Base-by-base conservation (phyloP, 441 rosid genomes). In the Bocquillonia castaneifolia region DNA sequence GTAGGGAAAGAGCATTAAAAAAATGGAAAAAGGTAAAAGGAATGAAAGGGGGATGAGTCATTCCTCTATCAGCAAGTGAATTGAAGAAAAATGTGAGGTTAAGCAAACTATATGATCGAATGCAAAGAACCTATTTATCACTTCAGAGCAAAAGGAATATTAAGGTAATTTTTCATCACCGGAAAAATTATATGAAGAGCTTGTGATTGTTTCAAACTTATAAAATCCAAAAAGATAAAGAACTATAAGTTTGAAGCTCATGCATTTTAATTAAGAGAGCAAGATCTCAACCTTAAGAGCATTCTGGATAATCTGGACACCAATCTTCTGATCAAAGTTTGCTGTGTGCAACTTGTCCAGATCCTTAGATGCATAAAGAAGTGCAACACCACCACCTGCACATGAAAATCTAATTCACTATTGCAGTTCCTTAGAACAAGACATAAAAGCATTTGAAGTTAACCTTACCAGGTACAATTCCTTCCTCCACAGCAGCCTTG, bases 401-500 rank as follows among this genome's bases (percentile, higher is more conserved):
- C 22, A n/a, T 63, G 45, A 7, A 55, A 50, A 12, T 47, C 23
- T 17, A 18, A 26, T 14, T 37, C 29, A 37, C 6, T 10, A 39
- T 10, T 37, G 64, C 23, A 36, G 4, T 10, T 20, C 14, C 57
- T 54, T 31, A 31, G 10, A 17, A 31, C 20, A 40, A 17, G 26
- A 13, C 2, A 8, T 3, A 31, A 26, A 47, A 42, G 58, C 22
- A 31, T 42, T 20, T 26, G 8, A 64, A 52, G 3, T 1, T 14
- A 53, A 58, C 39, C 34, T 42, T 77, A 88, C 97, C 97, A 72
- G 96, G 82, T 47, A 91, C 88, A 64, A 91, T 91, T 68, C 96
- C 96, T 89, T 89, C 97, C 71, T 91, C 97, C 10, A 91, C 94
- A 50, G 94, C 97, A 56, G 96, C 97, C 76, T 91, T 89, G 3